A percentile compares a stretch with the other conserved stretches of the same genome.
These are phyloP conservation scores for Parastagonospora nodorum DNA, from an alignment of 2,329 filamentous ascomycete species.

Conservation along the genomic window DNA sequence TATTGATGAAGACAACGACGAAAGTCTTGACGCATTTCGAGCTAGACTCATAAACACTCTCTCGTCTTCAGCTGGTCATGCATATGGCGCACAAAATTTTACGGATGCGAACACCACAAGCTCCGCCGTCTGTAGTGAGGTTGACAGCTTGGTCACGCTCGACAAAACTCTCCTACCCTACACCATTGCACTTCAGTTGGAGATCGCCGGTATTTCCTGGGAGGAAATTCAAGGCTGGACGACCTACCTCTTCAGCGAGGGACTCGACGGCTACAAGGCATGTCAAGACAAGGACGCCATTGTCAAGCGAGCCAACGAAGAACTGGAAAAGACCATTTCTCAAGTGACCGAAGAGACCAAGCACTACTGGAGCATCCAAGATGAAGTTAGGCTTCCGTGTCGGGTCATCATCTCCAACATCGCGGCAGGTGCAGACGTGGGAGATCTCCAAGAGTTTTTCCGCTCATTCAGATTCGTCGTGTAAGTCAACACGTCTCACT, in stretches of 20 bases:
- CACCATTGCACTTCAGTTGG: conserved; percentile 17
- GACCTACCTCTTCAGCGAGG: conserved; percentile 16
- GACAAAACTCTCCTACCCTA: conserved; percentile 2
- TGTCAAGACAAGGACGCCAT: conserved; percentile 10
- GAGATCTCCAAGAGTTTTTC: conserved; percentile 23
- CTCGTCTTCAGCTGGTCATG: too few relatives aligned
- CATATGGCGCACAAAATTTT: too few relatives aligned
- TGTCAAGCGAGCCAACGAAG: conserved; percentile 11
- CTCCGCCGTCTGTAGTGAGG: too few relatives aligned
- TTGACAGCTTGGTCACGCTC: not conserved
- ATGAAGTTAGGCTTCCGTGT: conserved; percentile 9
- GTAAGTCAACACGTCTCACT: conserved; percentile 11
- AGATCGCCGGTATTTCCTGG: conserved; percentile 11
- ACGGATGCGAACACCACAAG: too few relatives aligned
- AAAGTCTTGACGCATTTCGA: not conserved
- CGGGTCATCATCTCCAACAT: conserved; percentile 33
- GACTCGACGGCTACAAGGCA: conserved; percentile 7
- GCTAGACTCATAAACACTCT: not conserved
- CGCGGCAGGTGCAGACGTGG: conserved; percentile 24
- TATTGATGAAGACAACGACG: not conserved
- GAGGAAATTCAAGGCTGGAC: conserved; percentile 15
- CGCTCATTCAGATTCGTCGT: conserved; percentile 13
- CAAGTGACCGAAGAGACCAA: conserved; percentile 15
- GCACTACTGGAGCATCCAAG: conserved; percentile 7
- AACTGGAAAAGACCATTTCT: conserved; percentile 11